Base-by-base conservation (phyloP, 2,329 filamentous ascomycete species). In the Byssothecium circinans region DNA sequence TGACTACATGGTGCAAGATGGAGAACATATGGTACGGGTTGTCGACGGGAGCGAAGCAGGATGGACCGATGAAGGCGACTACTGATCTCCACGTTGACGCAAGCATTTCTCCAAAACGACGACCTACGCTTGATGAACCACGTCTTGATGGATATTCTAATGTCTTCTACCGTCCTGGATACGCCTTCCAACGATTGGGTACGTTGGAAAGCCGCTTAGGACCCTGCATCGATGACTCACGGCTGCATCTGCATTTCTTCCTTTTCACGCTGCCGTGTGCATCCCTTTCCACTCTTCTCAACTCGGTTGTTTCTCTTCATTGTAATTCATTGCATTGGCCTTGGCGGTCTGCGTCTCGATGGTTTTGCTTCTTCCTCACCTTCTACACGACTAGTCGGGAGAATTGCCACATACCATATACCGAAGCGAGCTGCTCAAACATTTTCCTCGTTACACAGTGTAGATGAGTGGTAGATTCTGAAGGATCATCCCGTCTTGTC, bases 1-100 rank as follows among this genome's bases (percentile, higher is more conserved):
- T 19, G 72, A 73, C 23, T 53, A 52, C 23, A 62, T 69, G 49
- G 69, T 74, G 48, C 70, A 70, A 42, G 73, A 73, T 41, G 69
- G 70, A 22, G 74, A 75, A 32, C 69, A 75, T 17, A 61, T 70
- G 52, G 66, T 77, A 29, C 70, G 74, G 36, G 72, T 76, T 19
- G 69, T 75, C 19, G 74, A 73, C 47, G 77, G 77, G 46, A 80
- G 78, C 45, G 79, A 81, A 45, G 74, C 69, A 30, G 77, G 74
- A 41, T 81, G 79, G 79, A 79, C 78, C 4, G 77, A 81, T 54
- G 78, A 81, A 29, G 61, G 64, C 43, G 68, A 70, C 20, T 69
- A 65, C 52, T 69, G 59, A 68, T 47, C 34, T 25, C 18, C 14
- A 35, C 17, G 8, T 15, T 41, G 20, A 36, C 20, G 44, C 36